Conservation (phyloP, 2,329 filamentous ascomycete genomes). For the Neonectria ditissima region DNA sequence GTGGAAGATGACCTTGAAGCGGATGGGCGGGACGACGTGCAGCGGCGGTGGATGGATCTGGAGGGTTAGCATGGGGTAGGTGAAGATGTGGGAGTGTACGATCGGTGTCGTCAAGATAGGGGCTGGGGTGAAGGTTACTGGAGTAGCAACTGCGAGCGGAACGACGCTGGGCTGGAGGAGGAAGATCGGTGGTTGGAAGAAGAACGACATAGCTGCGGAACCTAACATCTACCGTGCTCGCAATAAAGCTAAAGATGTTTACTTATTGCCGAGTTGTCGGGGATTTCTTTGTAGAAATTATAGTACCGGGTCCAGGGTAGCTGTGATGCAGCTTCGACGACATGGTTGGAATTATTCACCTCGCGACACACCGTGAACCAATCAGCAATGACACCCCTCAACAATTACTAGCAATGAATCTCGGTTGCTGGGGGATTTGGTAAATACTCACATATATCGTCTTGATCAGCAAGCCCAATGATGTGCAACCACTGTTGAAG, state of each 20-base stretch:
- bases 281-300: background rate
- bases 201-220: slow-evolving; percentile 38
- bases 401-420: background rate
- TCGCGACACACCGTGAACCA: background rate
- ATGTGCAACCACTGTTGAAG: too few species aligned
- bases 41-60: background rate
- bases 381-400: background rate
- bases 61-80: background rate
- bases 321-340: background rate
- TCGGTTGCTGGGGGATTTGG: too few species aligned
- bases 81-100: slow-evolving; percentile 4
- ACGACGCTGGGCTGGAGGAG: background rate
- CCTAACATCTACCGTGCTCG: background rate
- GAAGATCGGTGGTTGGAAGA: slow-evolving; percentile 45
- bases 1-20: slow-evolving; percentile 37
- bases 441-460: too few species aligned
- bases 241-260: background rate
- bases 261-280: background rate
- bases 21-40: slow-evolving; percentile 4
- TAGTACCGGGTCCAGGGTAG: background rate
- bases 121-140: background rate
- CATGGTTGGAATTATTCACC: background rate
- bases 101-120: background rate
- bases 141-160: background rate
- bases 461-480: too few species aligned